Evolutionary conservation across 176 grass and related monocot species (phyloP), one percentile per base, ranked within the genome.

Genomic region (Phragmites australis): DNA sequence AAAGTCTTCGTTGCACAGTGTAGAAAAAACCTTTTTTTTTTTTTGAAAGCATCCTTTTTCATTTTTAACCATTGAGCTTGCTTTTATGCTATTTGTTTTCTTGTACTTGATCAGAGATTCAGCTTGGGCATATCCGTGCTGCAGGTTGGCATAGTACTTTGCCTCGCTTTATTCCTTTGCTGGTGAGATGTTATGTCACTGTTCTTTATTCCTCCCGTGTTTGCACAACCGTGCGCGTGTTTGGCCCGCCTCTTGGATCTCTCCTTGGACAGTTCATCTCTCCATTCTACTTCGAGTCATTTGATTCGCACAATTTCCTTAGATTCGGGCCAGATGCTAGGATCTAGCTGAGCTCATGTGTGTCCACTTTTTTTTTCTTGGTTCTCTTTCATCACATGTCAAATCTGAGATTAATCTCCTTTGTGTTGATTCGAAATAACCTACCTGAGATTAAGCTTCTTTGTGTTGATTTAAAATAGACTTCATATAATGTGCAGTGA

Each of bases 121-220:
- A 39, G 37, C 6, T 29, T 50, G 8, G 17, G 22, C 11, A 62
- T 43, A 22, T 56, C 37, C 18, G 5, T 59, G 61, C 8, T 37
- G 13, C 21, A 0, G 18, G 64, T 30, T 69, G 10, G 49, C 25
- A 8, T 73, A 41, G 70, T 74, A 75, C 70, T 81, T 68, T 23
- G 41, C 19, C 1, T 50, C 12, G 16, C 51, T 60, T 82, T 70
- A 60, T 82, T 62, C 37, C 34, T n/a, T 27, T 25, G 44, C 21
- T 82, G 55, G 46, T 64, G 79, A 40, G 72, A 29, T 32, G 65
- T 49, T 68, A 29, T 62, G 52, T 81, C 51, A 25, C 46, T 45
- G 0, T 44, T 79, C 8, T 26, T 87, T 76, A 63, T 60, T 75
- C 64, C 16, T 49, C n/a, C 8, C 18, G 22, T n/a, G 61, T 61